These are phyloP conservation scores for Eucalyptus urophylla DNA, from an alignment of 345 rosid species.

Conservation along the genomic window DNA sequence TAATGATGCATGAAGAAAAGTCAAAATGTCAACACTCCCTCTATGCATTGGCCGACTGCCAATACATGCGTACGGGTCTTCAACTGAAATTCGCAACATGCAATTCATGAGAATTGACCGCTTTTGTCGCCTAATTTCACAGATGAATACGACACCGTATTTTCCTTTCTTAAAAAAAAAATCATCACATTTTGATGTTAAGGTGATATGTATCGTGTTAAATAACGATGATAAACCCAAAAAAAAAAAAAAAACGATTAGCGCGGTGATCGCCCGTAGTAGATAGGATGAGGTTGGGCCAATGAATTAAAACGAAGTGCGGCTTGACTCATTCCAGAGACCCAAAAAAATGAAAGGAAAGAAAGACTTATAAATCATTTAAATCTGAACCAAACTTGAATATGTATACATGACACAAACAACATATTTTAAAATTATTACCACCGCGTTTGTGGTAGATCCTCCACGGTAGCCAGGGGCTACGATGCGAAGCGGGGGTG, in stretches of 20 bases:
- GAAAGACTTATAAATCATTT: not conserved
- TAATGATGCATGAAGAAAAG: not conserved
- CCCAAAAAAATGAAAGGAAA: not conserved
- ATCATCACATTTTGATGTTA: not conserved
- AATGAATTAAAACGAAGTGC: fast-evolving
- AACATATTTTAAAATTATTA: not conserved
- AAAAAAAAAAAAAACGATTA: not conserved
- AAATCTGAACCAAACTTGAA: not conserved
- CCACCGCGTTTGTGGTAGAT: no score
- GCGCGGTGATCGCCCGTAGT: not conserved
- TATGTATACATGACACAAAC: not conserved
- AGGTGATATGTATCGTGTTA: no score
- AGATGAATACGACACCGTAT: not conserved
- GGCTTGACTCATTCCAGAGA: not conserved
- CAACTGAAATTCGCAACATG: not conserved
- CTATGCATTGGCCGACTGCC: not conserved
- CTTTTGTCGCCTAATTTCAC: not conserved
- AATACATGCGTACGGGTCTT: not conserved
- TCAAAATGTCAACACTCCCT: not conserved
- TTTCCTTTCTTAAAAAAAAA: not conserved
- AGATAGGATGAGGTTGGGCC: not conserved
- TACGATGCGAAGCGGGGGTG: no score
- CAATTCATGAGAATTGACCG: not conserved
- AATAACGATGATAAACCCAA: no score
- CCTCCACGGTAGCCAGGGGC: no score